Conservation (phyloP, 257 asterid species). For the Scutellaria galericulata region DNA sequence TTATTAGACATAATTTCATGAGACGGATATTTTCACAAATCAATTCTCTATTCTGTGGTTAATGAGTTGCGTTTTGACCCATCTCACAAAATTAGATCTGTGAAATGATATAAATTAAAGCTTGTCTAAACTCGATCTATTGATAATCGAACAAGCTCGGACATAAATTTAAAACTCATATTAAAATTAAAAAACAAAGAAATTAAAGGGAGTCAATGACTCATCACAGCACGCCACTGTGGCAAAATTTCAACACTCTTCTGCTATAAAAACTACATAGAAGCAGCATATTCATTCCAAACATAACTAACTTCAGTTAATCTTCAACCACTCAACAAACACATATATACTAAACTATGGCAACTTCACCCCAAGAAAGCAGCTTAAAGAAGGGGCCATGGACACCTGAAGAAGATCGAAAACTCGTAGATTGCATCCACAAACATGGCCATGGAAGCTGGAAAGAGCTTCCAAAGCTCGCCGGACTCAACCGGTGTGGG, state of each 20-base stretch:
- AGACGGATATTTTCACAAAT: too few relatives aligned
- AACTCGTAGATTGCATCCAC: constrained; percentile 43
- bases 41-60: too few relatives aligned
- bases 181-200: constrained; percentile 6
- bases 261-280: constrained; percentile 17
- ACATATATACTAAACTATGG: constrained; percentile 4
- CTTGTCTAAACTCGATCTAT: background rate
- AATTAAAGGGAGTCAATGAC: constrained; percentile 26
- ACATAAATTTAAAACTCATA: background rate
- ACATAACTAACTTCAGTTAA: constrained; percentile 14
- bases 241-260: constrained; percentile 19
- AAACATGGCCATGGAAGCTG: constrained; percentile 47
- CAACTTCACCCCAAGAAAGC: constrained; percentile 16
- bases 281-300: background rate
- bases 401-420: constrained; percentile 50
- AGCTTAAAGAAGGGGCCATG: constrained; percentile 48
- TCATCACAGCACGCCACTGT: constrained; percentile 26
- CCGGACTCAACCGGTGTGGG: constrained; percentile 52
- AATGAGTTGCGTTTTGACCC: too few relatives aligned
- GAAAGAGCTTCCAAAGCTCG: constrained; percentile 42
- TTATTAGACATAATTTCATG: too few relatives aligned
- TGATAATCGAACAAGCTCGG: background rate
- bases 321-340: constrained; percentile 17
- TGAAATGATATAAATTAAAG: background rate
- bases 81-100: too few relatives aligned